phyloP scores from a whole-genome alignment of 139 green algal genomes.

The Ulvella scutata region DNA sequence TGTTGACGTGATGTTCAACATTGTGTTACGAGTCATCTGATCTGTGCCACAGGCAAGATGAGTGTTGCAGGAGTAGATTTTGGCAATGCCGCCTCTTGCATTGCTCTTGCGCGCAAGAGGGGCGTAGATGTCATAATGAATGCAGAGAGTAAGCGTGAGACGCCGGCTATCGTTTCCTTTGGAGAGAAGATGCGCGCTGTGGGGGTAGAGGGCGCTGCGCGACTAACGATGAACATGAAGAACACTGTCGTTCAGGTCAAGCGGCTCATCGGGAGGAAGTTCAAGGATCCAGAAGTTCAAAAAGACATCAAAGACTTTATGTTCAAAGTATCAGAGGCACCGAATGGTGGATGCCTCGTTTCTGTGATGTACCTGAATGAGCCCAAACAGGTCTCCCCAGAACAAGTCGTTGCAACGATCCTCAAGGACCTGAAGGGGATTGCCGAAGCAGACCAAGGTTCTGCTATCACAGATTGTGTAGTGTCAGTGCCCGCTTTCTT shows the following conservation, averaged over 20 bases:
- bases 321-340: conserved; percentile 46
- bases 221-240: conserved; percentile 73
- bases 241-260: conserved; percentile 91
- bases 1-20: too few species aligned
- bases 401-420: conserved; percentile 78
- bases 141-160: conserved; percentile 88
- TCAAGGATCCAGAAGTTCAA: conserved; percentile 66
- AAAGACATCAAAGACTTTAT: conserved; percentile 50
- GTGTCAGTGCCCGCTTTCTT: conserved; percentile 79
- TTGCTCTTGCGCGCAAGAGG: conserved; percentile 77
- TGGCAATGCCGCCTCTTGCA: conserved; percentile 64
- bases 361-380: conserved; percentile 51
- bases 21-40: too few species aligned
- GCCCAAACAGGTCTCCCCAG: conserved; percentile 29
- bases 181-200: conserved; percentile 65
- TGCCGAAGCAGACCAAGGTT: conserved; percentile 66
- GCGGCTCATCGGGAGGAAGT: conserved; percentile 82
- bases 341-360: conserved; percentile 57
- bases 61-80: conserved; percentile 83
- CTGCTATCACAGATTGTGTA: conserved; percentile 77
- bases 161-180: conserved; percentile 79
- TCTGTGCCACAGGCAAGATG: conserved; percentile 55
- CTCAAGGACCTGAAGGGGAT: conserved; percentile 84
- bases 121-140: conserved; percentile 92
- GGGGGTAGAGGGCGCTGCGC: conserved; percentile 58